phyloP scores from a whole-genome alignment of 345 rosid genomes.

The Citrus cavaleriei region DNA sequence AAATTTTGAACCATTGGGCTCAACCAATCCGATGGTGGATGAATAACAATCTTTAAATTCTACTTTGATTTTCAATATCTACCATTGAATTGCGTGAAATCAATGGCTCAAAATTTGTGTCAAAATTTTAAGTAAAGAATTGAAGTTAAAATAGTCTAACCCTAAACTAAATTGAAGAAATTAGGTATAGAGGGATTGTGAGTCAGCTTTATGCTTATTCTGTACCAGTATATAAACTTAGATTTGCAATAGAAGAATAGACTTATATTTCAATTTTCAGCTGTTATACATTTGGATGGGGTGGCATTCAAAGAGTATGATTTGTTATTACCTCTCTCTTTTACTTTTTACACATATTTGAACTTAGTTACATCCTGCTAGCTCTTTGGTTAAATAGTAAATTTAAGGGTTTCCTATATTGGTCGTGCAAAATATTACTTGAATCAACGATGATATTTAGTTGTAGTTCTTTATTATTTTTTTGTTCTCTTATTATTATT shows the following conservation, averaged over 20 bases:
- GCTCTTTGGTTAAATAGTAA: background rate
- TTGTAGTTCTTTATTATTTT: background rate
- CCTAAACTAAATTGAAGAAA: background rate
- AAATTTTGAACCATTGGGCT: too few relatives aligned
- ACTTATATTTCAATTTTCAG: background rate
- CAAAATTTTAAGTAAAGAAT: too few relatives aligned
- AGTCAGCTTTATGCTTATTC: background rate
- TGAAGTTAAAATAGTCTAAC: too few relatives aligned
- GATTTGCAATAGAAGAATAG: background rate
- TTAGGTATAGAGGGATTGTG: background rate
- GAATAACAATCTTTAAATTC: too few relatives aligned
- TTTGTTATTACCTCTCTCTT: background rate
- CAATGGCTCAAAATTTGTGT: too few relatives aligned
- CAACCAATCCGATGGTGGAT: too few relatives aligned
- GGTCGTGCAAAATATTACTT: background rate
- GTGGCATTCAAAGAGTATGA: background rate
- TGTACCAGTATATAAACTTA: background rate
- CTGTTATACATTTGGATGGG: background rate
- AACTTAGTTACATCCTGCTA: background rate
- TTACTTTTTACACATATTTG: background rate
- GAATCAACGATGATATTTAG: background rate
- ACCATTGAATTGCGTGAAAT: too few relatives aligned
- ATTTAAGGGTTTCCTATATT: background rate
- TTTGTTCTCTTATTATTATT: background rate
- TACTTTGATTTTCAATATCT: too few relatives aligned